phyloP scores from a whole-genome alignment of 1,284 basidiomycete species.

The Pholiota adiposa region DNA sequence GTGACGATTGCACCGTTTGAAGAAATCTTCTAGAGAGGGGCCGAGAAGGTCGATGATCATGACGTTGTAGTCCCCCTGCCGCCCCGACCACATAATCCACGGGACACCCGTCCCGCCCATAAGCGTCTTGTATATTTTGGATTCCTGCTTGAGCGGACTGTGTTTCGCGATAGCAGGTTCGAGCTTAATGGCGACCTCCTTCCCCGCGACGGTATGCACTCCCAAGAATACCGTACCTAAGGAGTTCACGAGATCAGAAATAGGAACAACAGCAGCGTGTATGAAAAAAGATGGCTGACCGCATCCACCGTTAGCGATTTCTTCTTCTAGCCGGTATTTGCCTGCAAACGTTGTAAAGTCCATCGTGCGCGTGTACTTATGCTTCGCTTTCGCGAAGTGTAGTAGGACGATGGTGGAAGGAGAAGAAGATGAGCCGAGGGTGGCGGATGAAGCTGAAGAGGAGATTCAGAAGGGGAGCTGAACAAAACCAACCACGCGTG shows the following conservation, averaged over 20 bases:
- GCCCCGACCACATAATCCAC: conserved; percentile 94
- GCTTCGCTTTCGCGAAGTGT: not conserved
- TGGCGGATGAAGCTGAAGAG: not conserved
- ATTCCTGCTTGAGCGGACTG: conserved; percentile 88
- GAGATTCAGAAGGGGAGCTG: conserved; percentile 4
- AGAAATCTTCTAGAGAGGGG: conserved; percentile 91
- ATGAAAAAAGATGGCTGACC: conserved; percentile 53
- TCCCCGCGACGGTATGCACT: conserved; percentile 93
- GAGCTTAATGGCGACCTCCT: conserved; percentile 97
- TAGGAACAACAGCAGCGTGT: conserved; percentile 4
- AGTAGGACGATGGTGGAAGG: conserved; percentile 5
- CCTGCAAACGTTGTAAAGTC: conserved; percentile 71
- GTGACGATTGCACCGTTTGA: conserved; percentile 93
- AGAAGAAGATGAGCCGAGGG: not conserved
- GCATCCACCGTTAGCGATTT: conserved; percentile 94
- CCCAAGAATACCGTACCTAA: conserved; percentile 92
- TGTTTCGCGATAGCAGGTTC: conserved; percentile 76
- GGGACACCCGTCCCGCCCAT: conserved; percentile 94
- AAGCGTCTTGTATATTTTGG: conserved; percentile 90
- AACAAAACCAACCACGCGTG: conserved; percentile 21
- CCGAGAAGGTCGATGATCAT: conserved; percentile 97
- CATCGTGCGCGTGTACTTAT: conserved; percentile 20
- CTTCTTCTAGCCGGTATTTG: conserved; percentile 92
- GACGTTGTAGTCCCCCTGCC: conserved; percentile 94
- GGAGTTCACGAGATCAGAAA: conserved; percentile 11